Evolutionary conservation across 805 yeast species (phyloP).

Genomic region (Grigorovia humatica): DNA sequence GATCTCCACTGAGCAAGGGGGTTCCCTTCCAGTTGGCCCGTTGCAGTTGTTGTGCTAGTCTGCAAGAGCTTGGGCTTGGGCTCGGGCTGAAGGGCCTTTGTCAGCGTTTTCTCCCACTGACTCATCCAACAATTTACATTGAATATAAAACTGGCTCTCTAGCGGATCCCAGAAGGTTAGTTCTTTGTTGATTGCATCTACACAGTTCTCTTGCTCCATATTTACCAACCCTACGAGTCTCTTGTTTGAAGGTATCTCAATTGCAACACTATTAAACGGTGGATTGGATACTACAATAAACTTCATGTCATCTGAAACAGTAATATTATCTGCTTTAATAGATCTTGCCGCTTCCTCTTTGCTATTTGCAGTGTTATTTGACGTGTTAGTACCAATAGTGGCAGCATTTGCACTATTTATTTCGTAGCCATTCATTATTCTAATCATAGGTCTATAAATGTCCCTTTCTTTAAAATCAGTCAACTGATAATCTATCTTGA

Average conservation of each 20-base stretch:
- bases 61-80: no score
- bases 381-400: no score
- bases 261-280: constrained; percentile 75
- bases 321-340: constrained; percentile 27
- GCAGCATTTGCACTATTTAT: constrained; percentile 31
- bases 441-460: constrained; percentile 41
- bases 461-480: not conserved
- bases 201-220: constrained; percentile 26
- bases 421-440: constrained; percentile 74
- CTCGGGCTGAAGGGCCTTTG: no score
- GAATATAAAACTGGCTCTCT: constrained; percentile 57
- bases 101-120: no score
- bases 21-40: no score
- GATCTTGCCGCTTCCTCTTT: no score
- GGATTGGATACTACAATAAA: constrained; percentile 77
- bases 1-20: no score
- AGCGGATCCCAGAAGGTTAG: constrained; percentile 75
- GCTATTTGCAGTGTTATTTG: no score
- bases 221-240: constrained; percentile 27
- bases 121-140: constrained; percentile 43
- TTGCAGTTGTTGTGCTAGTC: no score
- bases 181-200: constrained; percentile 25
- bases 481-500: not conserved
- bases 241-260: constrained; percentile 50
- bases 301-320: constrained; percentile 26